These are phyloP conservation scores for Ophiocordyceps polyrhachis-furcata DNA, from an alignment of 2,329 filamentous ascomycete genomes.

Conservation along the genomic window DNA sequence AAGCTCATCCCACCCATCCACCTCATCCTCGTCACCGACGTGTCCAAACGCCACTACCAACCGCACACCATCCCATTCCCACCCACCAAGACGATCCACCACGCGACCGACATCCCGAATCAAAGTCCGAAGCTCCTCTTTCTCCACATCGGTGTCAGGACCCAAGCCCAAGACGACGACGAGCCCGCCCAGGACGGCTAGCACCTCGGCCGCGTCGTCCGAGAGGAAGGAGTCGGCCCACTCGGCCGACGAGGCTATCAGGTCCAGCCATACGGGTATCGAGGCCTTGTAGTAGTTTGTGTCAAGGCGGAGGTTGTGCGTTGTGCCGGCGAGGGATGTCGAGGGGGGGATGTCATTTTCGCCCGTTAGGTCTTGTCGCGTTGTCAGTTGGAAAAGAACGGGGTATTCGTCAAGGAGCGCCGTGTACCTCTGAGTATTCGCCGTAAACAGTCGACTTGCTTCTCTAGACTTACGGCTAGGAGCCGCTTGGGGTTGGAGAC, in stretches of 20 bases:
- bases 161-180: constrained; percentile 20
- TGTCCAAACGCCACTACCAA: constrained; percentile 38
- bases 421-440: constrained; percentile 35
- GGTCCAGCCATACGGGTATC: constrained; percentile 50
- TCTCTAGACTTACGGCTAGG: constrained; percentile 34
- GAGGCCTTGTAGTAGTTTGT: constrained; percentile 43
- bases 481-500: constrained; percentile 36
- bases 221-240: constrained; percentile 43
- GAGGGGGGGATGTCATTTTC: not conserved
- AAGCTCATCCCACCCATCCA: constrained; percentile 42
- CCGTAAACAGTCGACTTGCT: constrained; percentile 25
- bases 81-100: constrained; percentile 37
- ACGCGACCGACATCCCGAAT: constrained; percentile 35
- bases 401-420: not conserved
- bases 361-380: not conserved
- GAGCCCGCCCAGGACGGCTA: constrained; percentile 40
- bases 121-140: constrained; percentile 17
- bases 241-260: constrained; percentile 28
- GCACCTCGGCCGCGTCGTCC: constrained; percentile 42
- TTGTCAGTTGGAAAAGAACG: not conserved
- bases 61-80: constrained; percentile 45
- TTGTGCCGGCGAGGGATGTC: constrained; percentile 29
- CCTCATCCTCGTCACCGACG: constrained; percentile 10
- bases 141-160: constrained; percentile 1
- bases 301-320: constrained; percentile 34